phyloP scores from a whole-genome alignment of 2,329 filamentous ascomycete species.

The Neopestalotiopsis sp. region DNA sequence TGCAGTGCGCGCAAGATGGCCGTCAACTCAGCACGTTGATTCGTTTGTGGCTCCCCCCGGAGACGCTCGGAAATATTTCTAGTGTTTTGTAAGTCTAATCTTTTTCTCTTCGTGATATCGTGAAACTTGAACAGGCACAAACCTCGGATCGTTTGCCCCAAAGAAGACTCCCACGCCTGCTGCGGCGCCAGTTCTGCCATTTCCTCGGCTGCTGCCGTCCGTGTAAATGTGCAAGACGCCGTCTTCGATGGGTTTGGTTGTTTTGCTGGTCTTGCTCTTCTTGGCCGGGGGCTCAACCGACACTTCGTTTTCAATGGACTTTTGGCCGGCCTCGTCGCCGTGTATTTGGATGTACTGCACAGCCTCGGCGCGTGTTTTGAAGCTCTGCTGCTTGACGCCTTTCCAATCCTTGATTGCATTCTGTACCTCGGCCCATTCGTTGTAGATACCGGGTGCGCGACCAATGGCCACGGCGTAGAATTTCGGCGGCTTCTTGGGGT shows the following conservation, averaged over 20 bases:
- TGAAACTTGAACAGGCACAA: slow-evolving; percentile 24
- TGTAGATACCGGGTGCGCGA: slow-evolving; percentile 63
- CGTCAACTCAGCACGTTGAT: slow-evolving; percentile 93
- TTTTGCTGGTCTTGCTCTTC: slow-evolving; percentile 33
- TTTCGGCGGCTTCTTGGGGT: slow-evolving; percentile 45
- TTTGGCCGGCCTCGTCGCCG: slow-evolving; percentile 49
- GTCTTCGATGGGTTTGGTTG: slow-evolving; percentile 22
- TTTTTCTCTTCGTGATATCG: not conserved
- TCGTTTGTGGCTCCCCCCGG: slow-evolving; percentile 78
- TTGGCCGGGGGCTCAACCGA: slow-evolving; percentile 38
- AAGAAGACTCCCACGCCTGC: slow-evolving; percentile 71
- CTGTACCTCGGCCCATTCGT: slow-evolving; percentile 71
- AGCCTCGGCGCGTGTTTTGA: slow-evolving; percentile 72
- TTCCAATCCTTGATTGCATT: slow-evolving; percentile 77
- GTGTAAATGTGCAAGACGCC: slow-evolving; percentile 59
- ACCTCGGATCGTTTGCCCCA: slow-evolving; percentile 60
- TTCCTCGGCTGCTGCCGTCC: slow-evolving; percentile 65
- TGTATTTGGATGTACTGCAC: slow-evolving; percentile 71
- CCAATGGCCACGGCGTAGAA: slow-evolving; percentile 69
- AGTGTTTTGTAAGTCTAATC: not conserved
- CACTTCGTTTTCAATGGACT: slow-evolving; percentile 42
- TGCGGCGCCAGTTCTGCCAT: slow-evolving; percentile 58
- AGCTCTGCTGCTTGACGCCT: slow-evolving; percentile 73
- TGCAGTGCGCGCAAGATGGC: slow-evolving; percentile 86
- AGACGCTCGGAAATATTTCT: slow-evolving; percentile 78